These are phyloP conservation scores for Dendrocalamus latiflorus DNA, from an alignment of 202 grass and related monocot species.

Conservation along the genomic window DNA sequence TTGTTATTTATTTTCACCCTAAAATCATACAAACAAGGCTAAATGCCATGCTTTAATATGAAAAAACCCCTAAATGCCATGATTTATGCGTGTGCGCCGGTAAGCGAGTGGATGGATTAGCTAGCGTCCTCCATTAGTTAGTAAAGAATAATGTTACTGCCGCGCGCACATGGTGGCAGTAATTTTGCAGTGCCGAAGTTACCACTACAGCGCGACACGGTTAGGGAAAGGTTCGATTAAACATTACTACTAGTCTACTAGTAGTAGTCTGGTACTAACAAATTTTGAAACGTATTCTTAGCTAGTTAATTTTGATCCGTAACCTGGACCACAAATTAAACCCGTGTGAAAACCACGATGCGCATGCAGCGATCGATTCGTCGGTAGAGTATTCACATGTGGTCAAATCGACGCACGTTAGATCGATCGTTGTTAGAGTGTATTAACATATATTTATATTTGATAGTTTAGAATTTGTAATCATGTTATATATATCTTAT, in stretches of 20 bases:
- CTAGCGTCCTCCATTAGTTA: no score
- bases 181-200: conserved; percentile 45
- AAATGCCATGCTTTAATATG: no score
- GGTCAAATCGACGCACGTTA: not conserved
- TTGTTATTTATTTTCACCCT: no score
- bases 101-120: not conserved
- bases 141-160: not conserved
- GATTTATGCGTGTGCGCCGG: not conserved
- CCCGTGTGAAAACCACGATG: conserved; percentile 23
- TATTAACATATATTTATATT: no score
- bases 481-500: no score
- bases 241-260: not conserved
- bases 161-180: conserved; percentile 31
- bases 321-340: not conserved
- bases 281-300: not conserved
- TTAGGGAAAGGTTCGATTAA: not conserved
- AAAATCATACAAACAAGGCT: no score
- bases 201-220: not conserved
- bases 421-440: not conserved
- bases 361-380: not conserved
- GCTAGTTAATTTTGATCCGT: not conserved
- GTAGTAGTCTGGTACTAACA: not conserved
- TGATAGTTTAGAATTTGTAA: no score
- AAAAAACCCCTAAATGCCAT: not conserved
- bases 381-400: not conserved